Conservation (phyloP, 768 basidiomycete species). For the Chlorophyllum brunneum region DNA sequence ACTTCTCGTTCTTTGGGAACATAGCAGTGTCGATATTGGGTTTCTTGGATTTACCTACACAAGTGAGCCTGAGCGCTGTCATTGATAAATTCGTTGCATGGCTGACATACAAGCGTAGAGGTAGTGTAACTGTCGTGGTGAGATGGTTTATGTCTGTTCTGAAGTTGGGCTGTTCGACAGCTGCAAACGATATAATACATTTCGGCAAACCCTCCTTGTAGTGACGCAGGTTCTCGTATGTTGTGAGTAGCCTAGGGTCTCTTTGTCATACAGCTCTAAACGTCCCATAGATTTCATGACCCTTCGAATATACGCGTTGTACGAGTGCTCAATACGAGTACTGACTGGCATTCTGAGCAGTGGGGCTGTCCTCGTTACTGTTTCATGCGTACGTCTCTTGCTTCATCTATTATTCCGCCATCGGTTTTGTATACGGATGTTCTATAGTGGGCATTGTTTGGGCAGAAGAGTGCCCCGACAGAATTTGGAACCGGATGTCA, state of each 20-base stretch:
- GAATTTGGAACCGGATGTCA: constrained; percentile 29
- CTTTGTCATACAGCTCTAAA: not conserved
- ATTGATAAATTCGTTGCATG: not conserved
- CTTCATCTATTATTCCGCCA: too few species aligned
- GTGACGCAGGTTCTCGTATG: constrained; percentile 42
- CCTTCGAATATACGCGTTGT: constrained; percentile 49
- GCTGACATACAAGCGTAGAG: constrained; percentile 1
- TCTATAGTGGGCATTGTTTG: constrained; percentile 46
- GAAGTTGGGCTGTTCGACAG: too few species aligned
- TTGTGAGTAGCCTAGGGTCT: constrained; percentile 27
- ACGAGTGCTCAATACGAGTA: constrained; percentile 35
- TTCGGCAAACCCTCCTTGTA: constrained; percentile 39
- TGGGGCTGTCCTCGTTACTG: constrained; percentile 24
- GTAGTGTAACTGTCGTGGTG: not conserved
- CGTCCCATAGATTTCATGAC: constrained; percentile 34
- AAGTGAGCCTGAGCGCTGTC: constrained; percentile 13
- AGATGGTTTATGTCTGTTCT: too few species aligned
- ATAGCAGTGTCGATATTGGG: constrained; percentile 26
- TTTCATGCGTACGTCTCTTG: constrained; percentile 36
- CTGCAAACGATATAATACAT: constrained; percentile 34
- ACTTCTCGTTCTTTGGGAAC: constrained; percentile 40
- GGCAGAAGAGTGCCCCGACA: constrained; percentile 28
- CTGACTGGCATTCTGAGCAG: constrained; percentile 30
- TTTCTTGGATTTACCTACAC: constrained; percentile 19
- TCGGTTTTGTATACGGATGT: too few species aligned